Conservation (phyloP, 192 early-diverging fungal species). For the Coemansia aciculifera region DNA sequence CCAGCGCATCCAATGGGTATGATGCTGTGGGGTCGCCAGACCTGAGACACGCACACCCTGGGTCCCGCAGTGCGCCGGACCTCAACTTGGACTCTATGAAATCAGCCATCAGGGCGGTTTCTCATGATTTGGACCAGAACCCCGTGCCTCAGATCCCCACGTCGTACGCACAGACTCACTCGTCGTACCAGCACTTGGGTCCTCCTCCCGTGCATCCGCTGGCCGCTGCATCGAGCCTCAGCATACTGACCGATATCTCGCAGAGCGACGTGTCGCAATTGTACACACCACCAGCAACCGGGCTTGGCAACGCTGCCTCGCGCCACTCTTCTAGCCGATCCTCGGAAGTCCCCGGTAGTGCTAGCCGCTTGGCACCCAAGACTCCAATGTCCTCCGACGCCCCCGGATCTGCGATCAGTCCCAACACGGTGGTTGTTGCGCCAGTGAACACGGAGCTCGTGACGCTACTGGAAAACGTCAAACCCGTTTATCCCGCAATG, state of each 20-base stretch:
- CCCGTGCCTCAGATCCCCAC: conserved; percentile 46
- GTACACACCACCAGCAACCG: conserved; percentile 4
- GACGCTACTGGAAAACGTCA: conserved; percentile 38
- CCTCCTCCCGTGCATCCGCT: conserved; percentile 16
- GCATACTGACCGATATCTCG: conserved; percentile 16
- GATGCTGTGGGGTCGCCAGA: conserved; percentile 3
- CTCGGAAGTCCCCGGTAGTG: neutral
- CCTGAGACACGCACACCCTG: conserved; percentile 31
- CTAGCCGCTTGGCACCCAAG: neutral
- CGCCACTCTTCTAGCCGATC: conserved; percentile 4
- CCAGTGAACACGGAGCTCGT: conserved; percentile 41
- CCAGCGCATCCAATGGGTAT: conserved; percentile 8
- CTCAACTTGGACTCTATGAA: conserved; percentile 44
- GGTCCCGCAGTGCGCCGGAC: conserved; percentile 51
- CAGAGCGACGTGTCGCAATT: conserved; percentile 2
- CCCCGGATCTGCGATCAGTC: neutral
- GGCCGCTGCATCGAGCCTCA: conserved; percentile 10
- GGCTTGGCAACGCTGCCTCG: conserved; percentile 1
- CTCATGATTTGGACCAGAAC: conserved; percentile 25
- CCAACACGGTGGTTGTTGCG: neutral
- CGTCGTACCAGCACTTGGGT: conserved; percentile 4
- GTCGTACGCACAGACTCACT: conserved; percentile 9
- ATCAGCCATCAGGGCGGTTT: conserved; percentile 24
- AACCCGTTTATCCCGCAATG: conserved; percentile 73
- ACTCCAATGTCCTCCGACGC: conserved; percentile 5